Evolutionary conservation across 441 rosid genomes (phyloP), one percentile per base, ranked within the genome.

Genomic region (Mallotus repandus): DNA sequence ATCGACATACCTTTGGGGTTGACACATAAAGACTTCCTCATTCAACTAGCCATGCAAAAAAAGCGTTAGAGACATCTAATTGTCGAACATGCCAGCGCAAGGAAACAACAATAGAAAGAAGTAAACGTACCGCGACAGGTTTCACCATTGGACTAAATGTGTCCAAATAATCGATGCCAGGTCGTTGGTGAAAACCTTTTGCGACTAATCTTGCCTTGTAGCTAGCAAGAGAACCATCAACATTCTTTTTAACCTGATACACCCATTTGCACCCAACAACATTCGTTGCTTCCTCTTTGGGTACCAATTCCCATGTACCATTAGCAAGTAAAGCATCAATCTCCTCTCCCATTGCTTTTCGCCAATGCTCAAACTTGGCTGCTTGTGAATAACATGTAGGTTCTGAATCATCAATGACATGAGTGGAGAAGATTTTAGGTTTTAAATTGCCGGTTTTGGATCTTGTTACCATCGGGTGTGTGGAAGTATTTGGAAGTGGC

Each of bases 1-100:
- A 15, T 54, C 5, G 18, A 54, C 4, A 4, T 18, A 11, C 2
- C 19, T 2, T 6, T 4, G n/a, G 18, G 58, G 19, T 1, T 54
- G 19, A 2, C 15, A 4, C 50, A 68, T 68, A 15, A 11, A 66
- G 4, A 66, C 56, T 9, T 48, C 13, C 9, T 66, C 43, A 48
- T 1, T 29, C 2, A 29, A 29, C 1, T 29, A 49, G 9, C 4
- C 7, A 49, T 66, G 41, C 0, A 49, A 15, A 13, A 13, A 66
- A 66, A 1, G 57, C 57, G 29, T 48, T 22, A 0, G 66, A 41
- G 1, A 66, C 13, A 22, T 66, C n/a, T 0, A 63, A 19, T 12
- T 49, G 19, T 0, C 1, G 8, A 1, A 49, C 9, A 1, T 8
- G 4, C 19, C 29, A 49, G 0, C 7, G 4, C 0, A 2, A 3